Base-by-base conservation (phyloP, 495 filamentous ascomycete species). In the Penicillium pancosmium region DNA sequence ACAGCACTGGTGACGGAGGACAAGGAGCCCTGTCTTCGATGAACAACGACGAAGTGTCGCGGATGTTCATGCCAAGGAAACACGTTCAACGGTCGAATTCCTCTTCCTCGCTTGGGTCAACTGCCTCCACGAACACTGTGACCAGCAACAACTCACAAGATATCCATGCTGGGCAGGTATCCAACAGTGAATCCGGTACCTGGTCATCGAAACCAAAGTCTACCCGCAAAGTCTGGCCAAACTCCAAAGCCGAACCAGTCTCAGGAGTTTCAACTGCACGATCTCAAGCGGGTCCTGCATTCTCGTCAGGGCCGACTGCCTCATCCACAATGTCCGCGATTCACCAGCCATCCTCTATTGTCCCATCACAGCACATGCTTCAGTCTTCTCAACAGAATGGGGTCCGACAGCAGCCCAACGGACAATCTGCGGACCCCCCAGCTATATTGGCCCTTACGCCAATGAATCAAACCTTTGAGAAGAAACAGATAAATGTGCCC, bases 401-500 rank as follows among this genome's bases (percentile, higher is more conserved):
- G 49, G 73, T 78, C 18, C 78, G 88, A 56, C 79, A 85, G 23
- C 78, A 84, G 18, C 76, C 79, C 52, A 71, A 74, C 48, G 79
- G 83, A n/a, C 82, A 81, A 54, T 64, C 76, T 40, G 65, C 79
- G 5, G 88, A 88, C 4, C 79, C 81, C 85, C 87, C 36, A 8
- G 91, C 90, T 2, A 86, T 96, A 16, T 81, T 98, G 31, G 88
- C 88, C 51, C 80, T 98, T 9, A 75, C 90, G 9, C 94, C 94
- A 4, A 80, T 97, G 60, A 98, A 97, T 57, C 89, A 89, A 40
- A 98, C 93, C 4, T 98, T 98, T 68, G 94, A 98, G 65, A 87
- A 91, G 63, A 98, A 98, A 73, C 92, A 93, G 16, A 98, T 98
- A 67, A 88, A 83, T 16, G 88, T 98, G 18, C 94, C 94, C 12